These are phyloP conservation scores for Heliamphora pulchella DNA, from an alignment of 179 eudicot species.

Conservation along the genomic window DNA sequence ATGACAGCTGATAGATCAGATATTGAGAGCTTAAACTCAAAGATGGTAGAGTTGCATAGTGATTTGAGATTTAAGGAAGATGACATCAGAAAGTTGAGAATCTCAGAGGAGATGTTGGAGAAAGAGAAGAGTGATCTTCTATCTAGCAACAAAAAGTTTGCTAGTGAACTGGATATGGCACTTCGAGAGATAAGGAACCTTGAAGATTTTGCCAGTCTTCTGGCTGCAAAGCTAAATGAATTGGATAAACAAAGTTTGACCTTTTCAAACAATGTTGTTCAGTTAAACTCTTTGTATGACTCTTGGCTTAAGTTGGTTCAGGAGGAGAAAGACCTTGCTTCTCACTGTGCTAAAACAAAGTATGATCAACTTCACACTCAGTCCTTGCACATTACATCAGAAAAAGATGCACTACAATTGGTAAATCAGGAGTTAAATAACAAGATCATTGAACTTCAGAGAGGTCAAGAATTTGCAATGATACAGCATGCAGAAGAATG, in stretches of 20 bases:
- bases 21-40: conserved; percentile 43
- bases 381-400: conserved; percentile 40
- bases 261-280: conserved; percentile 44
- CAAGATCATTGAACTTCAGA: conserved; percentile 62
- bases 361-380: conserved; percentile 50
- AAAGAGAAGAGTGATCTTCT: conserved; percentile 54
- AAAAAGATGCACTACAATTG: conserved; percentile 47
- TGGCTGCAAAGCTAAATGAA: conserved; percentile 44
- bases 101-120: conserved; percentile 47
- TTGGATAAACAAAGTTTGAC: conserved; percentile 59
- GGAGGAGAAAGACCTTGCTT: conserved; percentile 47
- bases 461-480: conserved; percentile 59
- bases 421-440: conserved; percentile 46
- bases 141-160: conserved; percentile 39
- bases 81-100: conserved; percentile 37
- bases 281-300: conserved; percentile 46
- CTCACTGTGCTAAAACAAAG: conserved; percentile 42
- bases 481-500: conserved; percentile 92
- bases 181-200: conserved; percentile 56
- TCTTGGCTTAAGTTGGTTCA: conserved; percentile 41
- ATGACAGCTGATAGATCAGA: conserved; percentile 35
- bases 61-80: conserved; percentile 57
- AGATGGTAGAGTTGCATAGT: conserved; percentile 41
- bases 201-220: conserved; percentile 41
- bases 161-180: conserved; percentile 41